Base-by-base conservation (phyloP, 2,329 filamentous ascomycete genomes). In the Fonsecaea pedrosoi region DNA sequence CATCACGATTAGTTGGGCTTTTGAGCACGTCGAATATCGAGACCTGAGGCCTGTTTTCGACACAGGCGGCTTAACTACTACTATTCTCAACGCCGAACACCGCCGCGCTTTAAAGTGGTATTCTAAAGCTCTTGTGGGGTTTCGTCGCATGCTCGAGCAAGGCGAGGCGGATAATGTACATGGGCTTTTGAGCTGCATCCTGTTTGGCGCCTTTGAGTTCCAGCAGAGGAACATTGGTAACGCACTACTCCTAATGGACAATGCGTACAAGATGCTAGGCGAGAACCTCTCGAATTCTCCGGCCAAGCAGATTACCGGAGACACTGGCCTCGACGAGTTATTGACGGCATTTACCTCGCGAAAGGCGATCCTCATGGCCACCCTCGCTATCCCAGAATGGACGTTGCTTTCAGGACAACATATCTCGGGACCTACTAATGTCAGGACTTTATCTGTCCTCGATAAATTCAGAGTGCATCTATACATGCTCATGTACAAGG, bases 1-100 rank as follows among this genome's bases (percentile, higher is more conserved):
- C 45, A 75, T 77, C 35, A 71, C 77, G 4, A 74, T 79, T n/a
- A 78, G 77, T 62, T 71, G 75, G 10, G 65, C 80, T 6, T 77
- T 76, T 50, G 78, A 79, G 42, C 61, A 70, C 58, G 64, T 67
- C 1, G 62, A 66, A 21, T 64, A 68, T 38, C 30, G 21, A 8
- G 25, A 40, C 8, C 40, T 70, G 45, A 21, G 21, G 18, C 48
- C 62, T 32, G 42, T 38, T 18, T 62, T 53, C 30, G 54, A 50
- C 4, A 21, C 56, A 2, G 54, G 37, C 18, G 3, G 40, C 37
- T 9, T 38, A 35, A 59, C 35, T 21, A 25, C 60, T 13, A 15
- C 38, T 12, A 38, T 57, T 12, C 50, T 40, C 4, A 62, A 55
- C 13, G 13, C 13, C 9, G 54, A 64, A 15, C 68, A 71, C 42